Conservation (phyloP, 1,284 basidiomycete genomes). For the Neotropicomus parvogracilis region DNA sequence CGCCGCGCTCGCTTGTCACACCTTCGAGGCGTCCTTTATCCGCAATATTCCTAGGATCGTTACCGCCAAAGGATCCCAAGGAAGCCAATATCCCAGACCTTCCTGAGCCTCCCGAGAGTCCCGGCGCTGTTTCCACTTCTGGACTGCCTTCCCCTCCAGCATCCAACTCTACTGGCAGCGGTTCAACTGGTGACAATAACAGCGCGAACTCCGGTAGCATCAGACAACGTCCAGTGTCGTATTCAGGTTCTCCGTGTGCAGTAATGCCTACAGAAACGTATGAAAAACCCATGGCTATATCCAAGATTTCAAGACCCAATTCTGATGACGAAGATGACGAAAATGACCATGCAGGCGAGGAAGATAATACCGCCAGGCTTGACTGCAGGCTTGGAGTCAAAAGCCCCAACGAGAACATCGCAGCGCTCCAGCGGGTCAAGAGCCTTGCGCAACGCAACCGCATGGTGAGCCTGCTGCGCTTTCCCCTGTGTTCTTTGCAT, state of each 20-base stretch:
- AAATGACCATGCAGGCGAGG: conserved; percentile 59
- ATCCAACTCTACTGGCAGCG: conserved; percentile 76
- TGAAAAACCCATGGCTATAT: conserved; percentile 27
- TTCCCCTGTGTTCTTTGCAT: conserved; percentile 16
- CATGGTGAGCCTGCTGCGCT: conserved; percentile 45
- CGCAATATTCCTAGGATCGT: conserved; percentile 34
- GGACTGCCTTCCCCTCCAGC: conserved; percentile 76
- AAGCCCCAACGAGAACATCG: conserved; percentile 48
- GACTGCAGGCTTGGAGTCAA: conserved; percentile 39
- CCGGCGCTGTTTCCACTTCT: conserved; percentile 46
- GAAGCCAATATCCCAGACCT: conserved; percentile 51
- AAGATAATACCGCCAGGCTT: conserved; percentile 65
- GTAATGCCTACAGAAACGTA: conserved; percentile 36
- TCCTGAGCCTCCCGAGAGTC: conserved; percentile 63
- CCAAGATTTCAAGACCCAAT: conserved; percentile 31
- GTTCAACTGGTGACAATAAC: conserved; percentile 61
- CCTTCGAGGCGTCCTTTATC: conserved; percentile 37
- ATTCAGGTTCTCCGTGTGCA: conserved; percentile 24
- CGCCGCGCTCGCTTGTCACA: conserved; percentile 34
- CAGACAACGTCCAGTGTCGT: conserved; percentile 38
- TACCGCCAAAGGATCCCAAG: conserved; percentile 32
- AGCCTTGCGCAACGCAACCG: conserved; percentile 68
- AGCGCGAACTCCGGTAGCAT: conserved; percentile 49
- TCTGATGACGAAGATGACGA: conserved; percentile 52
- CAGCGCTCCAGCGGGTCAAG: conserved; percentile 62